These are phyloP conservation scores for Naganishia liquefaciens DNA, from an alignment of 1,284 basidiomycete genomes.

Conservation along the genomic window DNA sequence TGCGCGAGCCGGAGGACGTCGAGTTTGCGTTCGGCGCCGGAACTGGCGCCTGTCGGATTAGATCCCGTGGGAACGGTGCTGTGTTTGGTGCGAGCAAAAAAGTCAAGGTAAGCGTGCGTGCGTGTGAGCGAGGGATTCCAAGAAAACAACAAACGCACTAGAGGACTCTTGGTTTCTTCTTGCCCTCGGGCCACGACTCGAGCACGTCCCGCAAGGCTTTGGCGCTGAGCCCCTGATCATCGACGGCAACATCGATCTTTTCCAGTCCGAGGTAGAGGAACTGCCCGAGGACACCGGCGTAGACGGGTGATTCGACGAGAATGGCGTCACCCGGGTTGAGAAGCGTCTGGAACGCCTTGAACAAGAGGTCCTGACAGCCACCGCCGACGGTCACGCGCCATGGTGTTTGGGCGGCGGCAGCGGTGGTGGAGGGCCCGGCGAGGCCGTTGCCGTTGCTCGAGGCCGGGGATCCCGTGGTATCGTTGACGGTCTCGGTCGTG, in stretches of 20 bases:
- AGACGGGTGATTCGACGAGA: constrained; percentile 81
- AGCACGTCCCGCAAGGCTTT: constrained; percentile 66
- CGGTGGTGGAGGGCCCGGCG: no score
- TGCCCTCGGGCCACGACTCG: constrained; percentile 71
- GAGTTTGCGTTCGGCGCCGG: constrained; percentile 69
- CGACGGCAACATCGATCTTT: constrained; percentile 75
- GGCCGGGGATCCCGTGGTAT: constrained; percentile 3
- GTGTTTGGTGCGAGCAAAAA: constrained; percentile 15
- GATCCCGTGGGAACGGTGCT: constrained; percentile 67
- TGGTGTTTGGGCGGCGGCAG: constrained; percentile 57
- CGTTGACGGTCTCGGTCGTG: constrained; percentile 23
- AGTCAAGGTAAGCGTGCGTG: constrained; percentile 9
- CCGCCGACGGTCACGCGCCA: constrained; percentile 78
- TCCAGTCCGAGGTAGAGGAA: constrained; percentile 53
- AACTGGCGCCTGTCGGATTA: constrained; percentile 81
- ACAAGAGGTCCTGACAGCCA: constrained; percentile 85
- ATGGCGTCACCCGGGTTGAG: constrained; percentile 79
- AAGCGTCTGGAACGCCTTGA: constrained; percentile 61
- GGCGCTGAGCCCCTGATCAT: constrained; percentile 72
- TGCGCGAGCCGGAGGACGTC: constrained; percentile 74
- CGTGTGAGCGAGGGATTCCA: constrained; percentile 55
- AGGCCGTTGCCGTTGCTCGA: constrained; percentile 49
- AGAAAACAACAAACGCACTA: constrained; percentile 62
- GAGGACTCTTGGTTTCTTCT: constrained; percentile 74
- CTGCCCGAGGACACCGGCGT: constrained; percentile 60